A percentile compares a stretch with the other conserved stretches of the same genome.
phyloP scores from a whole-genome alignment of 805 yeast species.

The Yamadazyma phyllophila region DNA sequence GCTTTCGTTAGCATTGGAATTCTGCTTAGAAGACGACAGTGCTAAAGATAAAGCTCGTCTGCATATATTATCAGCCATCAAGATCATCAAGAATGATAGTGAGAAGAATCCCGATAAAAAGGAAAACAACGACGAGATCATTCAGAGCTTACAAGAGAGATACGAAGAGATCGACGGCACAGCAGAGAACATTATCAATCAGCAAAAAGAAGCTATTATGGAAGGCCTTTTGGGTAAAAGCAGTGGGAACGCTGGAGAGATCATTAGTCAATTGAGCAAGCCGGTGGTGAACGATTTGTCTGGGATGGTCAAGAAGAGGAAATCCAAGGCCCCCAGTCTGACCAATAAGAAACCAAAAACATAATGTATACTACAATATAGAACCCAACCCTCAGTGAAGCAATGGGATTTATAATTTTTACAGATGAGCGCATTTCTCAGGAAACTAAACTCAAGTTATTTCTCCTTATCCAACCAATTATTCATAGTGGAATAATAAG shows the following conservation, averaged over 20 bases:
- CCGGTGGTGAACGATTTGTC: conserved; percentile 57
- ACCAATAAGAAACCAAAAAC: conserved; percentile 2
- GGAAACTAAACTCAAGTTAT: not conserved
- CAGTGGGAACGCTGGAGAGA: conserved; percentile 14
- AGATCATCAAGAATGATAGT: conserved; percentile 38
- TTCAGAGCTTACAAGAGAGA: conserved; percentile 57
- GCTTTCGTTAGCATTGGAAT: conserved; percentile 75
- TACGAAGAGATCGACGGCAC: conserved; percentile 53
- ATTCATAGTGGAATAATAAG: no score
- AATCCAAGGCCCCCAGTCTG: conserved; percentile 15
- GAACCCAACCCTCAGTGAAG: not conserved
- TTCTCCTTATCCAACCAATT: no score
- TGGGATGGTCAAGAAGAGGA: conserved; percentile 59
- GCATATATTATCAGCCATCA: conserved; percentile 53
- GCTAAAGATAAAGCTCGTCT: conserved; percentile 51
- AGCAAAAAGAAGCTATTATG: conserved; percentile 52
- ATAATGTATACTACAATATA: not conserved
- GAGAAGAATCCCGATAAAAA: conserved; percentile 38
- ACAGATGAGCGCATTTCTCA: not conserved
- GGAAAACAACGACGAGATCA: conserved; percentile 43
- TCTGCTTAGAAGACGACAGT: conserved; percentile 51
- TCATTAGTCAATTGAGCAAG: conserved; percentile 10
- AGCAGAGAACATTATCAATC: conserved; percentile 47
- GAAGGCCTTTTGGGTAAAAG: conserved; percentile 54
- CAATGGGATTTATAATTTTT: not conserved